Conservation (phyloP, 2,329 filamentous ascomycete species). For the Calonectria fujianensis region DNA sequence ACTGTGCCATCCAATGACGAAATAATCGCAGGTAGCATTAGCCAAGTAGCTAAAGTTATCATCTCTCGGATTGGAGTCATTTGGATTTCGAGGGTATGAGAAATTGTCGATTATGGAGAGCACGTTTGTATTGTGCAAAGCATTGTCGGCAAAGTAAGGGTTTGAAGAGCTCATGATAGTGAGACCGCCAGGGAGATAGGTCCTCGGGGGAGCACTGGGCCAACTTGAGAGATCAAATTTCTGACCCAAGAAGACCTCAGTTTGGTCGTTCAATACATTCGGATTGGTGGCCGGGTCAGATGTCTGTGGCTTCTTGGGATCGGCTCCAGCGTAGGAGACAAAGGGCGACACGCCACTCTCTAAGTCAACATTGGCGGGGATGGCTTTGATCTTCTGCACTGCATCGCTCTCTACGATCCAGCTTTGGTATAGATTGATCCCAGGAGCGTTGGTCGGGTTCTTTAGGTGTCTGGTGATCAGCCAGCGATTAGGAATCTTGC, state of each 20-base stretch:
- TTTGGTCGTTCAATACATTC: constrained; percentile 8
- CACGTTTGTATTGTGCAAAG: not conserved
- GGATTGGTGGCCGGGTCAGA: not conserved
- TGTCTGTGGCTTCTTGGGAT: not conserved
- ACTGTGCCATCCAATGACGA: constrained; percentile 9
- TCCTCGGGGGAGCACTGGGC: not conserved
- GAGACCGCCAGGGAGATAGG: constrained; percentile 1
- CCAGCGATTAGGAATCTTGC: constrained; percentile 7
- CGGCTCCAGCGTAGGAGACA: constrained; percentile 1
- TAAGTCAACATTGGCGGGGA: not conserved
- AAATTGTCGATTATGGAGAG: constrained; percentile 3
- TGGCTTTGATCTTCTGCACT: constrained; percentile 6
- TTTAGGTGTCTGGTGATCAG: not conserved
- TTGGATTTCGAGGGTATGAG: not conserved
- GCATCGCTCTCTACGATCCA: constrained; percentile 6
- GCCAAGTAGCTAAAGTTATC: constrained; percentile 5
- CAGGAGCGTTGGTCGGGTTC: not conserved
- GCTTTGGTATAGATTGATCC: not conserved
- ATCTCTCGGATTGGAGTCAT: constrained; percentile 3
- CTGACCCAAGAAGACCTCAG: constrained; percentile 9
- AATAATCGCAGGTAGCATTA: not conserved
- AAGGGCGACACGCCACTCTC: constrained; percentile 3
- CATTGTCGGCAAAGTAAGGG: constrained; percentile 9
- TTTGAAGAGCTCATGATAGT: constrained; percentile 1
- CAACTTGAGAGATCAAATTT: not conserved